Conservation (phyloP, 768 basidiomycete species). For the Arthromyces matolae region DNA sequence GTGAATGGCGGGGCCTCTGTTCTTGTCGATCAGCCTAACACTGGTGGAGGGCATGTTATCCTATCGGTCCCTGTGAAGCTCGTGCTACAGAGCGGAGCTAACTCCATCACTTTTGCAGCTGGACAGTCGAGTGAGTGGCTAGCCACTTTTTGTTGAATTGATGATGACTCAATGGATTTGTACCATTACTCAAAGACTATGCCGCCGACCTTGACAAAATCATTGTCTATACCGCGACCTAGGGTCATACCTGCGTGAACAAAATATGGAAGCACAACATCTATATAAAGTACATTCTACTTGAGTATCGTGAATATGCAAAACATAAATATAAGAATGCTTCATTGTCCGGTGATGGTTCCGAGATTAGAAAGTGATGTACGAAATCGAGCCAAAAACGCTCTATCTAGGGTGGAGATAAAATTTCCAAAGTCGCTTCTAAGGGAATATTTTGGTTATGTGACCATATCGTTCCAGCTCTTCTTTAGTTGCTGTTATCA, state of each 20-base stretch:
- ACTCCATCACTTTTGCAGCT: constrained; percentile 47
- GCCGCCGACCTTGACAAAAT: constrained; percentile 62
- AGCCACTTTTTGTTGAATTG: not conserved
- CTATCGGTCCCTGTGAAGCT: constrained; percentile 56
- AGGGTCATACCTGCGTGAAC: constrained; percentile 5
- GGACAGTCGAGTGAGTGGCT: constrained; percentile 45
- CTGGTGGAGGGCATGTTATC: constrained; percentile 49
- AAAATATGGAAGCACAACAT: not conserved
- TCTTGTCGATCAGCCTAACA: constrained; percentile 55
- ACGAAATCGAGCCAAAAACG: not conserved
- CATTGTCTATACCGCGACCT: constrained; percentile 48
- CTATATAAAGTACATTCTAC: constrained; percentile 3
- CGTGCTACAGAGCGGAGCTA: constrained; percentile 44
- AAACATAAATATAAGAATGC: constrained; percentile 2
- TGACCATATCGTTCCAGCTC: constrained; percentile 40
- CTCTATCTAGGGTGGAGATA: not conserved
- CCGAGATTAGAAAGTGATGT: constrained; percentile 4
- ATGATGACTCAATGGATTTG: not conserved
- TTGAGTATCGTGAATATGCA: constrained; percentile 6
- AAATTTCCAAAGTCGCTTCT: constrained; percentile 3
- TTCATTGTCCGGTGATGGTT: constrained; percentile 6
- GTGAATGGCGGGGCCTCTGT: constrained; percentile 55
- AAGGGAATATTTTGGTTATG: constrained; percentile 6
- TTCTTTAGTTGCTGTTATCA: constrained; percentile 63
- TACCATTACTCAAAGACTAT: constrained; percentile 34